Evolutionary conservation across 1,139 yeast genomes (phyloP).

Genomic region (Kurtzmaniella quercitrusa): DNA sequence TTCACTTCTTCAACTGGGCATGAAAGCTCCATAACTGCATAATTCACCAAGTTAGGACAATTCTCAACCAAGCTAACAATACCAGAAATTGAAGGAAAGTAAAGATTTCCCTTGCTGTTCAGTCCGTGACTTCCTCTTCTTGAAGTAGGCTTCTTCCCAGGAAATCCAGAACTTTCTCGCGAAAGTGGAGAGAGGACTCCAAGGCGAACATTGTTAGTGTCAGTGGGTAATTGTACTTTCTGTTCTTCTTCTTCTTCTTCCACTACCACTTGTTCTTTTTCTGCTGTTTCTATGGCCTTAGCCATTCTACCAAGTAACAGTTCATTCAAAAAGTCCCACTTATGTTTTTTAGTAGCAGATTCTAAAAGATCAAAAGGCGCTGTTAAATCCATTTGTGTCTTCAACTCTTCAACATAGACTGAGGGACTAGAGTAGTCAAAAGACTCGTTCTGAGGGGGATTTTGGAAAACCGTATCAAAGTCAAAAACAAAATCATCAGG

Average conservation of each 20-base stretch:
- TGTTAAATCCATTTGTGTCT: not conserved
- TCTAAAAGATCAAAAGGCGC: not conserved
- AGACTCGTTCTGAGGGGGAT: not conserved
- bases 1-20: conserved; percentile 5
- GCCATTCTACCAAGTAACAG: too few relatives aligned
- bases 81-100: not conserved
- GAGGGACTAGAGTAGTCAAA: not conserved
- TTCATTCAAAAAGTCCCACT: not conserved
- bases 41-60: not conserved
- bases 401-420: not conserved
- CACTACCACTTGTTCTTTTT: not conserved
- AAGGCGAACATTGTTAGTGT: not conserved
- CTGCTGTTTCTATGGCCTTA: not conserved
- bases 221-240: too few relatives aligned
- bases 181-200: not conserved
- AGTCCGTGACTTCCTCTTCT: conserved; percentile 3
- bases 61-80: not conserved
- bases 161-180: not conserved
- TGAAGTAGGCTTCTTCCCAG: not conserved
- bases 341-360: not conserved
- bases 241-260: not conserved
- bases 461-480: not conserved
- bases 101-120: not conserved
- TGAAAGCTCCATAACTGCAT: not conserved
- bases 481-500: not conserved